Base-by-base conservation (phyloP, 139 green algal species). In the Zygnema cylindricum region DNA sequence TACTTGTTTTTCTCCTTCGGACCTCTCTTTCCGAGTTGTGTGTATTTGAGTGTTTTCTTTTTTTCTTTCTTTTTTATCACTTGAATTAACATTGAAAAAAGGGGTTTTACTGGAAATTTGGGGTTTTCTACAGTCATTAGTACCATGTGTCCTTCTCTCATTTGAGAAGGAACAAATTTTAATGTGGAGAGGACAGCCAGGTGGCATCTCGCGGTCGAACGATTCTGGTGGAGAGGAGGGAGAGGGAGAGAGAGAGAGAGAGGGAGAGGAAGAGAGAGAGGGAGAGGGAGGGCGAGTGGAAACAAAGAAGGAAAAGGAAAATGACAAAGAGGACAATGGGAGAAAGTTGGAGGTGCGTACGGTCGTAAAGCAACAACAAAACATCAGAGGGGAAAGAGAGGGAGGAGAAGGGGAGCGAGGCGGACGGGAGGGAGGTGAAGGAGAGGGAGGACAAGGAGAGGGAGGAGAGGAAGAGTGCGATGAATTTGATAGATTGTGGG, bases 111-210 rank as follows among this genome's bases (percentile, higher is more conserved):
- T n/a, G n/a, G n/a, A n/a, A n/a, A n/a, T 86, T 36, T 88, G 36
- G 16, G 36, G 3, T 23, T 89, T 0, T 88, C n/a, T 82, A n/a
- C 85, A 90, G 85, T 43, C 73, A 36, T 55, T 90, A 16, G 85
- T 90, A 41, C 85, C 85, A 55, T 90, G 85, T 55, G 49, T 90
- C 35, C 85, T 90, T 22, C 85, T 90, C 30, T 90, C 85, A 33
- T 90, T 90, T 42, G 78, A 90, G 3, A 88, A 82, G 54, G 85
- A 90, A 38, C 77, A 90, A 11, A 90, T 90, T 69, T 38, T 90
- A 21, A 88, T 88, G 55, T 90, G 85, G 85, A 76, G 85, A 7
- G 85, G 85, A 49, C 71, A 7, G 49, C 49, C 49, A 25, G 49
- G 49, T 63, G 49, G 49, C 7, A 63, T 63, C 16, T 7, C 16